phyloP scores from a whole-genome alignment of 805 yeast genomes.

The Saccharomyces eubayanus region DNA sequence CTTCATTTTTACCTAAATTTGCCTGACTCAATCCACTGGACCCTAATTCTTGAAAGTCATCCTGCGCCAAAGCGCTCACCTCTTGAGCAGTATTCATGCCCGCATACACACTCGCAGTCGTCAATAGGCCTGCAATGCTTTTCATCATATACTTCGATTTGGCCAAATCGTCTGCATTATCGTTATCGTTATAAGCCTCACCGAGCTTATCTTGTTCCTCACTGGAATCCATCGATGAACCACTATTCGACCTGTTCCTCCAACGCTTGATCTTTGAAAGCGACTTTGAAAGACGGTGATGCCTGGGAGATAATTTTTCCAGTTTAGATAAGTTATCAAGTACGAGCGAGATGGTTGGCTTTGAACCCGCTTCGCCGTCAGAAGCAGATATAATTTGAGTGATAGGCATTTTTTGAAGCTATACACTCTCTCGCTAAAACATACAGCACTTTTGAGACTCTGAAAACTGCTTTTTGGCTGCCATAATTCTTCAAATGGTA shows the following conservation, averaged over 20 bases:
- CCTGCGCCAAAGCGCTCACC: conserved; percentile 12
- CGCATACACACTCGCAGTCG: conserved; percentile 50
- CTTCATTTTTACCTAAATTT: background rate
- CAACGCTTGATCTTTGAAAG: background rate
- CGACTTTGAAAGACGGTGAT: background rate
- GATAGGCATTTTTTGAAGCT: background rate
- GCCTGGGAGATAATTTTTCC: background rate
- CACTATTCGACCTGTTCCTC: background rate
- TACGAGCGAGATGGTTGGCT: background rate
- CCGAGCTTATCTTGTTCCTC: background rate
- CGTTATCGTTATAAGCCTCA: conserved; percentile 1
- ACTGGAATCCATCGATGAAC: background rate
- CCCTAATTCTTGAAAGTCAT: conserved; percentile 9
- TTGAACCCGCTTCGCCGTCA: background rate
- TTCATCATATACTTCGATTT: conserved; percentile 39
- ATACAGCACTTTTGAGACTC: background rate
- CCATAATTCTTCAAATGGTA: background rate
- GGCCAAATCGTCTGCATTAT: conserved; percentile 27
- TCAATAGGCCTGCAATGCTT: conserved; percentile 46
- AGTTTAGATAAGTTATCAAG: background rate
- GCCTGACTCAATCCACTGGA: background rate
- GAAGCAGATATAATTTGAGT: background rate
- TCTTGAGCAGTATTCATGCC: conserved; percentile 25
- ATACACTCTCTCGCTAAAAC: background rate
- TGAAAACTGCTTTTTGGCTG: background rate